Evolutionary conservation across 768 basidiomycete species (phyloP).

Genomic region (Tricholoma sp.): DNA sequence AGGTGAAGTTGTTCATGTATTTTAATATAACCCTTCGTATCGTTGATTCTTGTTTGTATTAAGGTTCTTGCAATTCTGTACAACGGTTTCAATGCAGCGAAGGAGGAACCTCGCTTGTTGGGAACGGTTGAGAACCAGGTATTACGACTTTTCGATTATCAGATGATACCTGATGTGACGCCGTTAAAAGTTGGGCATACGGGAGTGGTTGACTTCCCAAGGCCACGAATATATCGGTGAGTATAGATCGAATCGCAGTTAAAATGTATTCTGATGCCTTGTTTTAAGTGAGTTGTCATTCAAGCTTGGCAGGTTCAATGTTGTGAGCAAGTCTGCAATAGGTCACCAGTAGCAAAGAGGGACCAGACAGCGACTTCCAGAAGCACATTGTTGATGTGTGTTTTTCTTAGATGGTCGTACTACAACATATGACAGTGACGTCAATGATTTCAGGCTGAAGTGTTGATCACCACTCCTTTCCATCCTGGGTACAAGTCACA

Average conservation of each 20-base stretch:
- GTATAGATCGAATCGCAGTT: constrained; percentile 11
- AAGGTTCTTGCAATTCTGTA: constrained; percentile 75
- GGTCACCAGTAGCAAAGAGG: constrained; percentile 83
- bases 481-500: constrained; percentile 52
- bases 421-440: constrained; percentile 6
- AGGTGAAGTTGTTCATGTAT: constrained; percentile 24
- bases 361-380: constrained; percentile 73
- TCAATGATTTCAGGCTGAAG: constrained; percentile 50
- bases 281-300: constrained; percentile 6
- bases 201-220: constrained; percentile 58
- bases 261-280: background rate
- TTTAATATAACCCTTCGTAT: background rate
- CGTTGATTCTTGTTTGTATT: background rate
- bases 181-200: constrained; percentile 58
- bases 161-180: constrained; percentile 1
- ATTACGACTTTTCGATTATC: constrained; percentile 5
- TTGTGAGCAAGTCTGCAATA: constrained; percentile 18
- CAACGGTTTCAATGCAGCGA: constrained; percentile 59
- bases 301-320: background rate
- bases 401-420: constrained; percentile 5
- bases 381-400: constrained; percentile 77
- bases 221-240: constrained; percentile 75
- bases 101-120: constrained; percentile 67
- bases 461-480: constrained; percentile 82
- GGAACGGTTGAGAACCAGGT: constrained; percentile 82